Conservation (phyloP, 495 filamentous ascomycete genomes). For the Aspergillus funiculosus region DNA sequence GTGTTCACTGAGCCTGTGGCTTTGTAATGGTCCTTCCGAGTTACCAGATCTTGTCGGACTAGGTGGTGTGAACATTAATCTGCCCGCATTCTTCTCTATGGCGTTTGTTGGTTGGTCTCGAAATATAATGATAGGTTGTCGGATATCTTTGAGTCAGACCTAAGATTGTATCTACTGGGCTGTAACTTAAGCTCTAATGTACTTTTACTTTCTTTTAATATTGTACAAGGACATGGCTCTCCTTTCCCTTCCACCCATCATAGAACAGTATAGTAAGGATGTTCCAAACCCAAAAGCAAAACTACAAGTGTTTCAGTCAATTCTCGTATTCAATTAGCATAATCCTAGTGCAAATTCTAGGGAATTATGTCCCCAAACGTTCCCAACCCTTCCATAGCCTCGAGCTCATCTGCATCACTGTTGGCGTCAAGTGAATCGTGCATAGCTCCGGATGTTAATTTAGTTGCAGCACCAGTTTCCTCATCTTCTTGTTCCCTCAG, state of each 20-base stretch:
- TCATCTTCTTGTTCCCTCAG: conserved; percentile 31
- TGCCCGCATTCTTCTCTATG: too few relatives aligned
- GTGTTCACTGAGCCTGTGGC: conserved; percentile 35
- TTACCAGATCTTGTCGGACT: too few relatives aligned
- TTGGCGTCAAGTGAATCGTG: neutral
- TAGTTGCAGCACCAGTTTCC: too few relatives aligned
- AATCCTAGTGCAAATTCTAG: neutral
- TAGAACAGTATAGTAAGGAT: neutral
- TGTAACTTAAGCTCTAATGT: conserved; percentile 1
- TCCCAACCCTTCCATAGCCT: conserved; percentile 32
- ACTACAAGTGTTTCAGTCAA: too few relatives aligned
- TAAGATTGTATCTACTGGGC: conserved; percentile 3
- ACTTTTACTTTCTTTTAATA: conserved; percentile 2
- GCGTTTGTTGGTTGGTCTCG: too few relatives aligned
- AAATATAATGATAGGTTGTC: neutral
- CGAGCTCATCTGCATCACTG: conserved; percentile 22
- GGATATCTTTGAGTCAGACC: neutral
- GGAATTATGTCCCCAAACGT: neutral
- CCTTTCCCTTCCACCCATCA: conserved; percentile 2
- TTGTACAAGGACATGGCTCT: neutral
- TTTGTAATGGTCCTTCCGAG: conserved; percentile 10
- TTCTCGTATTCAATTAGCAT: too few relatives aligned
- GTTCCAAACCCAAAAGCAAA: too few relatives aligned
- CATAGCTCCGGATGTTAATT: too few relatives aligned
- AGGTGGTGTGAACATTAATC: too few relatives aligned